A percentile compares a stretch with the other conserved stretches of the same genome.
phyloP scores from a whole-genome alignment of 2,329 filamentous ascomycete genomes.

The Sclerotinia minor region DNA sequence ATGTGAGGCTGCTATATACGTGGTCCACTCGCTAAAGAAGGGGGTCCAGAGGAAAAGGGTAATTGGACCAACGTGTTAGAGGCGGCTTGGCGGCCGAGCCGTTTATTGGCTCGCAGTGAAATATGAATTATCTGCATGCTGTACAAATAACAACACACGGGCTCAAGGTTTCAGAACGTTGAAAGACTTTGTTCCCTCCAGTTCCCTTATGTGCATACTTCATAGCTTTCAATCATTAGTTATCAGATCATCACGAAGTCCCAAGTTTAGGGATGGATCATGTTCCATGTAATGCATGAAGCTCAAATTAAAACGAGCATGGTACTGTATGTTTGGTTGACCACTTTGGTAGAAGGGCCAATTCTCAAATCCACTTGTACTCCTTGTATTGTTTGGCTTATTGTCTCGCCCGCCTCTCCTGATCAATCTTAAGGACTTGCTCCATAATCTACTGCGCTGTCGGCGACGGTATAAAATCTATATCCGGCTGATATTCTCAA shows the following conservation, averaged over 20 bases:
- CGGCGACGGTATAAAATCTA: neutral
- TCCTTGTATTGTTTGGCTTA: neutral
- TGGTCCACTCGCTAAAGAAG: constrained; percentile 24
- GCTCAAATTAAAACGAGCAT: neutral
- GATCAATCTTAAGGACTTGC: neutral
- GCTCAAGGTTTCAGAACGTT: neutral
- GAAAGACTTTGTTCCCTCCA: neutral
- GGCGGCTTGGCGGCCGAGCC: neutral
- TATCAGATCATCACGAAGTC: neutral
- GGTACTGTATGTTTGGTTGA: neutral
- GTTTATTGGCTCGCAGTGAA: neutral
- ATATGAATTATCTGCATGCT: neutral
- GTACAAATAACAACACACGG: constrained; percentile 17
- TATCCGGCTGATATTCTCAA: neutral
- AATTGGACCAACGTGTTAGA: constrained; percentile 5
- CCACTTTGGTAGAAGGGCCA: no score
- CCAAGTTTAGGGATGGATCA: neutral
- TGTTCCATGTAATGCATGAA: neutral
- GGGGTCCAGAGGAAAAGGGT: constrained; percentile 10
- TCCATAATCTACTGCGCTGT: neutral
- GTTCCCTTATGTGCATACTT: neutral
- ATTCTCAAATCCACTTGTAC: neutral
- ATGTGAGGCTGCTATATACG: constrained; percentile 22
- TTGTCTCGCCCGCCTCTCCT: neutral
- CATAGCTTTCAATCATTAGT: neutral